Percentiles rank a stretch among this genome's conserved stretches.
These are phyloP conservation scores for Aspergillus sclerotialis DNA, from an alignment of 2,329 filamentous ascomycete genomes.

Conservation along the genomic window DNA sequence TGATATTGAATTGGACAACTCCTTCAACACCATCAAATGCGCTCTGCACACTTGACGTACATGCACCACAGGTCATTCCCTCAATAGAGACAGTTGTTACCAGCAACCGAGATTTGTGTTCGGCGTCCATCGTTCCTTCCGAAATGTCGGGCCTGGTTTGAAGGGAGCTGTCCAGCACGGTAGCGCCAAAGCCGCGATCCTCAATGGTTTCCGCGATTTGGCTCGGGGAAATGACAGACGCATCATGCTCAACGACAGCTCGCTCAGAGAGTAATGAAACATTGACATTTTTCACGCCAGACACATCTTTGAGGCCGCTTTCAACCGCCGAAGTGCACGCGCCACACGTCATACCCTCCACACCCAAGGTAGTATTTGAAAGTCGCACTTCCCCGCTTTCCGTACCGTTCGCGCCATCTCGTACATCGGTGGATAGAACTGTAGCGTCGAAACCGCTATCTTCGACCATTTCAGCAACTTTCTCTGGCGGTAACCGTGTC, in stretches of 20 bases:
- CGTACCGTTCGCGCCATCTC: constrained; percentile 42
- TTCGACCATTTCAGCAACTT: constrained; percentile 79
- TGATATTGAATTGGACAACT: constrained; percentile 86
- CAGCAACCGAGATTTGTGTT: constrained; percentile 35
- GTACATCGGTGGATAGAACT: constrained; percentile 74
- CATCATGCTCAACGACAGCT: constrained; percentile 77
- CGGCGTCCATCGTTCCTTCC: constrained; percentile 20
- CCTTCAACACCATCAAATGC: constrained; percentile 74
- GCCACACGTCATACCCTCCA: constrained; percentile 87
- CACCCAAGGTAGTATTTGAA: constrained; percentile 66
- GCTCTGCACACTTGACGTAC: constrained; percentile 82
- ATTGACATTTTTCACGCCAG: constrained; percentile 68
- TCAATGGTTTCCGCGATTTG: constrained; percentile 54
- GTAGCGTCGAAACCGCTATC: constrained; percentile 88
- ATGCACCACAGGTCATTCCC: constrained; percentile 97
- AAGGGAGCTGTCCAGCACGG: constrained; percentile 62
- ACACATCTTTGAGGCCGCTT: constrained; percentile 66
- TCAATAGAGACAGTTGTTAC: constrained; percentile 84
- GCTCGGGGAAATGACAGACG: constrained; percentile 44
- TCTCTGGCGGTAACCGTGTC: constrained; percentile 62
- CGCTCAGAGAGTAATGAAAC: constrained; percentile 79
- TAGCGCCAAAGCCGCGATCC: constrained; percentile 71
- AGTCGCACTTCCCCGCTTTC: constrained; percentile 25
- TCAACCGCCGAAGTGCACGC: constrained; percentile 84
- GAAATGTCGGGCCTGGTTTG: constrained; percentile 24